These are phyloP conservation scores for Davidsoniella neocaledoniae DNA, from an alignment of 2,329 filamentous ascomycete genomes.

Conservation along the genomic window DNA sequence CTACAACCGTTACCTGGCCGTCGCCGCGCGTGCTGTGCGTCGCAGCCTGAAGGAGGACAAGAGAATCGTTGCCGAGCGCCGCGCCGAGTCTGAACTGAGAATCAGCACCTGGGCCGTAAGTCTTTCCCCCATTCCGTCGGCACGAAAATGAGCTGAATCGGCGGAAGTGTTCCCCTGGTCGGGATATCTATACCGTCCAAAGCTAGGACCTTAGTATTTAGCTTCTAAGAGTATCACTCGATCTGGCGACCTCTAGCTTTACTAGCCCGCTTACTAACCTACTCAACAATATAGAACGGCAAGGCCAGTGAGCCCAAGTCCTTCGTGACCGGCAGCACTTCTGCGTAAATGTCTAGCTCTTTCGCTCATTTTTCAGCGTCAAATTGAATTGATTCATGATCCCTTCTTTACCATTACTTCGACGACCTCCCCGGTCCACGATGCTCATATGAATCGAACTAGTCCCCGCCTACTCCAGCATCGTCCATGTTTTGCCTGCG, in stretches of 20 bases:
- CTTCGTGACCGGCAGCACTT: slow-evolving; percentile 16
- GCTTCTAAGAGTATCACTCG: no score
- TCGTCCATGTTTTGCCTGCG: no score
- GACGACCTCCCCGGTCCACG: no score
- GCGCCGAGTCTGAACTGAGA: slow-evolving; percentile 75
- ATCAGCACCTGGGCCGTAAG: slow-evolving; percentile 91
- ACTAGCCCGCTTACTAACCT: slow-evolving; percentile 13
- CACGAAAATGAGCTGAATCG: no score
- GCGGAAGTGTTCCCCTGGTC: no score
- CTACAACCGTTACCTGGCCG: slow-evolving; percentile 98
- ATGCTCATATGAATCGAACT: no score
- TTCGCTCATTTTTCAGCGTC: background rate
- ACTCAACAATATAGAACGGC: slow-evolving; percentile 46
- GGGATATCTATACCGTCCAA: no score
- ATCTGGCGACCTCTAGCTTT: no score
- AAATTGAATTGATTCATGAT: no score
- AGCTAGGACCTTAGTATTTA: no score
- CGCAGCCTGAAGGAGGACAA: slow-evolving; percentile 93
- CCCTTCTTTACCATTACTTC: no score
- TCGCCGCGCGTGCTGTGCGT: slow-evolving; percentile 88
- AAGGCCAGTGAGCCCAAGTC: slow-evolving; percentile 66
- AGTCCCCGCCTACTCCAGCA: no score
- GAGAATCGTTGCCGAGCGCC: slow-evolving; percentile 71
- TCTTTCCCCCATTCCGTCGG: background rate
- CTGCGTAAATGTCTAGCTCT: slow-evolving; percentile 6